A percentile compares a stretch with the other conserved stretches of the same genome.
Conservation (phyloP, 176 grass and related monocot genomes). For the Metroxylon sagu region DNA sequence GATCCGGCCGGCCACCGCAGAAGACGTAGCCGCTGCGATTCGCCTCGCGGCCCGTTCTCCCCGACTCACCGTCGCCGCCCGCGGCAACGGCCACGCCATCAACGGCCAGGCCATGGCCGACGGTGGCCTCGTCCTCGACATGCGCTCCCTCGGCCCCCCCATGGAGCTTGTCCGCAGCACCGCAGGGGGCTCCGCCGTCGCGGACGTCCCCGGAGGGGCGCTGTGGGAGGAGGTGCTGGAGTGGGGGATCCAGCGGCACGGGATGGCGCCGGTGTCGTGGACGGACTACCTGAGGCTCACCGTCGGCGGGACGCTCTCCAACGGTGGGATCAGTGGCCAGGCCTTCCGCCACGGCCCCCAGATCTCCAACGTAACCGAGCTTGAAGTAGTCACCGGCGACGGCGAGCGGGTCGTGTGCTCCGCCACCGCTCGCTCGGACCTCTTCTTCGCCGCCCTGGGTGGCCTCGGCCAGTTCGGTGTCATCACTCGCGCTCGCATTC, state of each 20-base stretch:
- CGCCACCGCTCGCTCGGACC: conserved; percentile 31
- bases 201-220: conserved; percentile 68
- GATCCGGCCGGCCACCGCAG: conserved; percentile 37
- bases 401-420: conserved; percentile 60
- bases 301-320: conserved; percentile 93
- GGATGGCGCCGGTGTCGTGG: conserved; percentile 67
- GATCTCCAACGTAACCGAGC: conserved; percentile 72
- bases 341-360: conserved; percentile 77
- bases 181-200: conserved; percentile 7
- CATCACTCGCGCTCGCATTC: conserved; percentile 87
- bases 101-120: conserved; percentile 60
- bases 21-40: conserved; percentile 56
- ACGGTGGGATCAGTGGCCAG: conserved; percentile 87
- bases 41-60: conserved; percentile 22
- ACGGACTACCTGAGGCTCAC: conserved; percentile 89
- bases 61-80: conserved; percentile 56
- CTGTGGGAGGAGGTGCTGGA: conserved; percentile 91
- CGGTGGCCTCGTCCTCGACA: conserved; percentile 79
- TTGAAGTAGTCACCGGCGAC: conserved; percentile 63
- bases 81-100: conserved; percentile 93
- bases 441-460: conserved; percentile 82
- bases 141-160: conserved; percentile 46
- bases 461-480: conserved; percentile 96
- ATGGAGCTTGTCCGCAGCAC: conserved; percentile 16
- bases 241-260: conserved; percentile 52